Base-by-base conservation (phyloP, 2,329 filamentous ascomycete species). In the Epichloe aotearoae region DNA sequence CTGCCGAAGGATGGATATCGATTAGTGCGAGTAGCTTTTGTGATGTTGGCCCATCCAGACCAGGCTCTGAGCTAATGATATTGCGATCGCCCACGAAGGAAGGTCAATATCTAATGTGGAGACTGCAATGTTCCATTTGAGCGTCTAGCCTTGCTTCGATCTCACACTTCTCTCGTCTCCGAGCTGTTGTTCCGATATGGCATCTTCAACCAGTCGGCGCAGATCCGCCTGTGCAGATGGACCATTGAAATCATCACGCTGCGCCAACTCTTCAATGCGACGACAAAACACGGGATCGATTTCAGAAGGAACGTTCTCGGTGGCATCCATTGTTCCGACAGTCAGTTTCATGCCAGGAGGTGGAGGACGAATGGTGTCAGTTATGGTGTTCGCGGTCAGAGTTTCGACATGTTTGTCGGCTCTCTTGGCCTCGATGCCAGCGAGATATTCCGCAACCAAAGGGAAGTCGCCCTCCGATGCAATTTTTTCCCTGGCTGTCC, bases 241-340 rank as follows among this genome's bases (percentile, higher is more conserved):
- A 5, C 82, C 84, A 59, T 91, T 75, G 60, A 96, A 95, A 62
- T 97, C 89, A 23, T 85, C 82, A 40, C 88, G 76, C 37, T 83
- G 77, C 2, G 93, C 90, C 53, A 98, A 70, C 66, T 95, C 86
- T 61, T 97, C 89, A 62, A 98, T 97, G 49, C 87, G 77, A 57
- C 84, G 75, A 62, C 84, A 81, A 57, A 98, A 88, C 57, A 90
- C 89, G 1, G 87, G 82, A 62, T 97, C 89, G 8, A 84, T 79
- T 52, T 83, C 80, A 39, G 74, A 74, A 1, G 73, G 74, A 6
- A 79, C 77, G 12, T 79, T 80, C 43, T 79, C 73, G 0, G 66
- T 72, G 58, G 84, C 77, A 5, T 77, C 73, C 73, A 93, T 82
- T 2, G 85, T 86, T 45, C 85, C 85, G 52, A 97, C 68, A 34